Percentiles rank a stretch among this genome's conserved stretches.
Conservation (phyloP, 1,284 basidiomycete species). For the Earliella scabrosa region DNA sequence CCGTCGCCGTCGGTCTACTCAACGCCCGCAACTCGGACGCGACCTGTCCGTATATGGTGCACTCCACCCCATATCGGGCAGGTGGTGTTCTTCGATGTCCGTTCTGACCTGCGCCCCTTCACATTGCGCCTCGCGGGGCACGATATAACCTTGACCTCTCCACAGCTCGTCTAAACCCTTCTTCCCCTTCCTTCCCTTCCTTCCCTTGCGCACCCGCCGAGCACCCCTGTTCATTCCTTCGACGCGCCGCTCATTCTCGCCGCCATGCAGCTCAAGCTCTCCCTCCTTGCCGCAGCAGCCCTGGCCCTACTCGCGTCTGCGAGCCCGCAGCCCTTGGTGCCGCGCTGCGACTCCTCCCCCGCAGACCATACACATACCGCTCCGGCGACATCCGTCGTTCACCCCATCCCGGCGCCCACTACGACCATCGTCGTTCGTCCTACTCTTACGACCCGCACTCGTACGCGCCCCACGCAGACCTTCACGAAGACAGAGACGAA, state of each 20-base stretch:
- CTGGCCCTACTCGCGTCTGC: conserved; percentile 15
- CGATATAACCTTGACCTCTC: not conserved
- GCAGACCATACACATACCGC: conserved; percentile 1
- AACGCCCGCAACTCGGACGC: not conserved
- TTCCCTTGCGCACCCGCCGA: not conserved
- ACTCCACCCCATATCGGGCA: conserved; percentile 2
- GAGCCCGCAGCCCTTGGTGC: conserved; percentile 7
- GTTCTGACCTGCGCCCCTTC: not conserved
- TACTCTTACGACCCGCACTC: conserved; percentile 1
- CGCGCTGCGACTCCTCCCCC: conserved; percentile 5
- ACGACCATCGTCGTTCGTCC: not conserved
- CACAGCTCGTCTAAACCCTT: not conserved
- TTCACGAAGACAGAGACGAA: not conserved
- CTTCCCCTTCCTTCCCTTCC: not conserved
- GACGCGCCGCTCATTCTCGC: not conserved
- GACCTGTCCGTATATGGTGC: not conserved
- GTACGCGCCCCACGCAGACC: not conserved
- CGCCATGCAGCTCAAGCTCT: conserved; percentile 12
- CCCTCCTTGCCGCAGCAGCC: conserved; percentile 10
- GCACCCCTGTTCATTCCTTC: not conserved
- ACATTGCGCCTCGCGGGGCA: not conserved
- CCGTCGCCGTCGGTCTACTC: too few species aligned
- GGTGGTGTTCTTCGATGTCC: conserved; percentile 2
- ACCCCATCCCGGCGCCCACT: not conserved
- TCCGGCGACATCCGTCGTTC: not conserved